phyloP scores from a whole-genome alignment of 2,329 filamentous ascomycete species.

The Teratosphaeria zuluensis region DNA sequence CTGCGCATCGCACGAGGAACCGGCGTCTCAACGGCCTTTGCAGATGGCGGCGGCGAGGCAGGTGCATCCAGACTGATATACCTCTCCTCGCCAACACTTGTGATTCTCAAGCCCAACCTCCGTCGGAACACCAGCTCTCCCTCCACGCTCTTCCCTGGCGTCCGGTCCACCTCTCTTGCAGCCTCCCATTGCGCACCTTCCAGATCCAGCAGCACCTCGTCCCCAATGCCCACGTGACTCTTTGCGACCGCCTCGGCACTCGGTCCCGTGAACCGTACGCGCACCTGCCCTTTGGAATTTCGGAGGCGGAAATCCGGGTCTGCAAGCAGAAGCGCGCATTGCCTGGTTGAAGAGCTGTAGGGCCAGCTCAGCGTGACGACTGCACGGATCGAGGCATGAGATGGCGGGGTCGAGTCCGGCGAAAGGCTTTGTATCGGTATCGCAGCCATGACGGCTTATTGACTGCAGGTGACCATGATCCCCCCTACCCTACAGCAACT shows the following conservation, averaged over 20 bases:
- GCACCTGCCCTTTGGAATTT: conserved; percentile 66
- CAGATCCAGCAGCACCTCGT: conserved; percentile 61
- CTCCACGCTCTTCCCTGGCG: conserved; percentile 47
- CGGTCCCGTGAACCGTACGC: conserved; percentile 62
- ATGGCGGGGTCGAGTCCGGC: conserved; percentile 14
- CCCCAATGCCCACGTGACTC: conserved; percentile 64
- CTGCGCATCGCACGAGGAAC: background rate
- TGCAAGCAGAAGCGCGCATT: conserved; percentile 69
- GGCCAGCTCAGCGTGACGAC: conserved; percentile 84
- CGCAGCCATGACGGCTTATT: background rate
- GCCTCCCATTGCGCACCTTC: conserved; percentile 56
- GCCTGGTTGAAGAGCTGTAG: conserved; percentile 66
- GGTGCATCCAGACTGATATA: conserved; percentile 5
- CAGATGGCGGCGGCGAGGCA: background rate
- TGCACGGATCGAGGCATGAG: conserved; percentile 46
- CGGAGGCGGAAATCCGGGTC: conserved; percentile 78
- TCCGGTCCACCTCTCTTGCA: conserved; percentile 43
- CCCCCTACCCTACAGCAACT: background rate
- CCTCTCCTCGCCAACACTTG: conserved; percentile 9
- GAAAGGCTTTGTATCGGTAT: conserved; percentile 21
- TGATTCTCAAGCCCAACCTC: conserved; percentile 26
- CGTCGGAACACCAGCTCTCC: conserved; percentile 46
- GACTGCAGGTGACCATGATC: background rate
- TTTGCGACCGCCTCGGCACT: conserved; percentile 61
- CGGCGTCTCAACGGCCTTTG: conserved; percentile 1